Evolutionary conservation across 2,329 filamentous ascomycete genomes (phyloP), one percentile per base, ranked within the genome.

Genomic region (Talaromyces piceae): DNA sequence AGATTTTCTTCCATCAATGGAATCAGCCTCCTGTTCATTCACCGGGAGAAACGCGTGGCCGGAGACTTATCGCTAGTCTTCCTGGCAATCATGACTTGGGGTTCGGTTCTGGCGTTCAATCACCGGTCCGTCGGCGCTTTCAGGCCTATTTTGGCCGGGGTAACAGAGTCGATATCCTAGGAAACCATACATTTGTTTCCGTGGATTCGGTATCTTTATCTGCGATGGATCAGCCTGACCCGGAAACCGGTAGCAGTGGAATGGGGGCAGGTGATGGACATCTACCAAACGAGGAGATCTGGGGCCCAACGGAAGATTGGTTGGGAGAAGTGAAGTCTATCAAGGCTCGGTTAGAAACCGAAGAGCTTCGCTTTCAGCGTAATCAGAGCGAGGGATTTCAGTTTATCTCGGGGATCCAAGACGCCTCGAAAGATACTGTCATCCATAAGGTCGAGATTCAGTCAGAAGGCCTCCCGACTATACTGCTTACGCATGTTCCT

Each of bases 11-110:
- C 56, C 75, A 83, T 12, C 78, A 81, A 27, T 89, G 82, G 79
- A 78, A 80, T 33, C 66, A 80, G 50, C 79, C 76, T 1, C 79
- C 82, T 47, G 64, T 74, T 41, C 71, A 71, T 5, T 74, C 83
- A 0, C 74, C 77, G 0, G 67, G 75, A 1, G 82, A 83, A 52
- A 81, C 84, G 57, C 77, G 81, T 26, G 84, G 86, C 4, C 79
- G 87, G 52, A 91, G 87, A 70, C 74, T 97, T 49, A 85, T 97
- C 49, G 82, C 87, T 16, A 91, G 86, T 63, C 65, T 98, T 52
- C 93, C 93, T 0, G 93, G 93, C 2, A 98, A 98, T 62, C 93
- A 98, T 65, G 93, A 98, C 65, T 69, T 97, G 37, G 93, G 93
- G 0, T 95, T 97, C 63, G 91, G 88, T 3, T 83, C 83, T 20